Percentiles rank a stretch among this genome's conserved stretches.
Conservation (phyloP, 108 stramenopile species). For the Halocafeteria seosinensis region DNA sequence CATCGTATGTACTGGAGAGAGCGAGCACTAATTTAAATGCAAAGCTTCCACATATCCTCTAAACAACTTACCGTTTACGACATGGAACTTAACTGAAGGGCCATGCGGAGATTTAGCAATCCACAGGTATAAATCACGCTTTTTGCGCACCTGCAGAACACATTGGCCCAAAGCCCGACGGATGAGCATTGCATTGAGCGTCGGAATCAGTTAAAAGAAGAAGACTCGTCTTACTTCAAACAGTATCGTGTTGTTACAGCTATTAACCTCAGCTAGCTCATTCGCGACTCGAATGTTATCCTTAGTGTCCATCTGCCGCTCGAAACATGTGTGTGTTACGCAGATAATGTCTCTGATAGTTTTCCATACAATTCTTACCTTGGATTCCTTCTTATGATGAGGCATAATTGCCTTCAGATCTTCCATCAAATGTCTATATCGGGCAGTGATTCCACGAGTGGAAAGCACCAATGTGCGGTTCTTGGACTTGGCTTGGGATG, state of each 20-base stretch:
- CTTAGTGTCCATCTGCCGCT: conserved; percentile 59
- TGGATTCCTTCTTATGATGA: conserved; percentile 89
- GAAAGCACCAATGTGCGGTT: conserved; percentile 83
- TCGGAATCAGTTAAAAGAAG: too few species aligned
- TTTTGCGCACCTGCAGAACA: too few species aligned
- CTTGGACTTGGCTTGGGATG: too few species aligned
- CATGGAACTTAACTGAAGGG: conserved; percentile 77
- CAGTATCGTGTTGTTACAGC: conserved; percentile 78
- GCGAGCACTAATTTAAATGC: too few species aligned
- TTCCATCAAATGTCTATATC: conserved; percentile 85
- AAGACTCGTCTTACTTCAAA: too few species aligned
- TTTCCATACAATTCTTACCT: too few species aligned
- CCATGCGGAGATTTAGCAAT: conserved; percentile 57
- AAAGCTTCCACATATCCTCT: too few species aligned
- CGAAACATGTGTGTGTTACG: too few species aligned
- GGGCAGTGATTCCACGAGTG: conserved; percentile 76
- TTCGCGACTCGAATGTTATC: conserved; percentile 52
- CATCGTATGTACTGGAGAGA: conserved; percentile 99
- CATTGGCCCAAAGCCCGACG: too few species aligned
- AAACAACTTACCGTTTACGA: too few species aligned
- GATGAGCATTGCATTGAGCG: too few species aligned
- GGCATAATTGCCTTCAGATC: conserved; percentile 80
- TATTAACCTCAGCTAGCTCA: conserved; percentile 79
- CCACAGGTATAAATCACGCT: conserved; percentile 88
- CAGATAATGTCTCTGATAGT: too few species aligned